Evolutionary conservation across 305 asterid genomes (phyloP).

Genomic region (Solanum hybrid): DNA sequence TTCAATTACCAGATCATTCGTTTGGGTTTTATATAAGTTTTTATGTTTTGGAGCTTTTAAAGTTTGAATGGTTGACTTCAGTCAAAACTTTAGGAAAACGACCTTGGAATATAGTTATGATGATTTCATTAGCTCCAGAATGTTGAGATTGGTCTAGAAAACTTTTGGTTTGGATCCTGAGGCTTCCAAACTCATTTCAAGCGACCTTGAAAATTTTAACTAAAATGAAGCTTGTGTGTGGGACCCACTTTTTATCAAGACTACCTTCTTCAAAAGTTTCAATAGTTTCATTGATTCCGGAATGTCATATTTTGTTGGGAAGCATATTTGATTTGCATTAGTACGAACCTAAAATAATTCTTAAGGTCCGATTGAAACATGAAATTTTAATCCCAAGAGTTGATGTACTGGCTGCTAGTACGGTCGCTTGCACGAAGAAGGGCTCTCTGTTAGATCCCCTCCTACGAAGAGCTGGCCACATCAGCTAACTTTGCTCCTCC

Average conservation of each 20-base stretch:
- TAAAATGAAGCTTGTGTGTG: background rate
- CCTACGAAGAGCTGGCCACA: background rate
- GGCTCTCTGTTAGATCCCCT: background rate
- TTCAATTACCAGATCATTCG: background rate
- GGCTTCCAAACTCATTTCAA: background rate
- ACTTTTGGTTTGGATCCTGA: background rate
- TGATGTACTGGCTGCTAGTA: background rate
- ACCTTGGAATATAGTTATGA: background rate
- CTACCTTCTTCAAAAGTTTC: background rate
- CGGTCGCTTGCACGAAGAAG: background rate
- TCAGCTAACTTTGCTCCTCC: background rate
- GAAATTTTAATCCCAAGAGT: background rate
- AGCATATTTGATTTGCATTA: background rate
- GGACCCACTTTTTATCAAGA: background rate
- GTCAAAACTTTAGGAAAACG: background rate
- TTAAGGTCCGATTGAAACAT: background rate
- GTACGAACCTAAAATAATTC: background rate
- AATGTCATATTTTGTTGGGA: background rate
- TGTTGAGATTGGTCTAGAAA: background rate
- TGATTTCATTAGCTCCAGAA: background rate
- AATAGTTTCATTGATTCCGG: background rate
- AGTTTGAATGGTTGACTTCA: background rate
- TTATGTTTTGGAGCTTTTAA: background rate
- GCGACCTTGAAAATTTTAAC: background rate
- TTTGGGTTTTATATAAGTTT: background rate